A percentile compares a stretch with the other conserved stretches of the same genome.
These are phyloP conservation scores for Urochloa ruziziensis DNA, from an alignment of 176 grass and related monocot genomes.

Conservation along the genomic window DNA sequence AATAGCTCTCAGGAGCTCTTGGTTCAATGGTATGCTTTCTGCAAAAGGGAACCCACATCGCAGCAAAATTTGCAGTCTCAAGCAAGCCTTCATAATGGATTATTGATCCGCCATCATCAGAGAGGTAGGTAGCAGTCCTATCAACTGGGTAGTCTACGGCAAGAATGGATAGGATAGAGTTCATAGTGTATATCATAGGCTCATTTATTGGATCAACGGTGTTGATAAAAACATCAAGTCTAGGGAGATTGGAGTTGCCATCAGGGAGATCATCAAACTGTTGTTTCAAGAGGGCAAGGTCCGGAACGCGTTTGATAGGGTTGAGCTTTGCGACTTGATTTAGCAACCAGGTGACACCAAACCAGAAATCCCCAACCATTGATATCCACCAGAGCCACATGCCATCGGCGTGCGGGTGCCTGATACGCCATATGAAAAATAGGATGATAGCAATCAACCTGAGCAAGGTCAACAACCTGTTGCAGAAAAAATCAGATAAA, in stretches of 20 bases:
- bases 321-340: slow-evolving; percentile 45
- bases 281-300: slow-evolving; percentile 31
- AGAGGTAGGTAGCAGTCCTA: slow-evolving; percentile 48
- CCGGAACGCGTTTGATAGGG: slow-evolving; percentile 31
- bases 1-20: slow-evolving; percentile 51
- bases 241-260: slow-evolving; percentile 40
- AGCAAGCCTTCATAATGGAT: slow-evolving; percentile 48
- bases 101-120: slow-evolving; percentile 50
- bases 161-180: slow-evolving; percentile 50
- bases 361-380: slow-evolving; percentile 47
- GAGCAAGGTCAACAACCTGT: slow-evolving; percentile 44
- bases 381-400: slow-evolving; percentile 61
- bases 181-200: slow-evolving; percentile 55
- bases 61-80: slow-evolving; percentile 45
- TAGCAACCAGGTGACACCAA: slow-evolving; percentile 44
- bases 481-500: not conserved
- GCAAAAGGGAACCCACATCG: slow-evolving; percentile 52
- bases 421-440: slow-evolving; percentile 53
- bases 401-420: slow-evolving; percentile 34
- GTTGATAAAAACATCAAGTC: slow-evolving; percentile 49
- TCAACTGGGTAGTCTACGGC: slow-evolving; percentile 53
- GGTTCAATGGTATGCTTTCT: slow-evolving; percentile 52
- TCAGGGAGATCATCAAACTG: slow-evolving; percentile 49
- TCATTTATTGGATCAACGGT: slow-evolving; percentile 50
- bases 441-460: slow-evolving; percentile 43